Conservation (phyloP, 2,329 filamentous ascomycete genomes). For the Exserohilum rostratum region DNA sequence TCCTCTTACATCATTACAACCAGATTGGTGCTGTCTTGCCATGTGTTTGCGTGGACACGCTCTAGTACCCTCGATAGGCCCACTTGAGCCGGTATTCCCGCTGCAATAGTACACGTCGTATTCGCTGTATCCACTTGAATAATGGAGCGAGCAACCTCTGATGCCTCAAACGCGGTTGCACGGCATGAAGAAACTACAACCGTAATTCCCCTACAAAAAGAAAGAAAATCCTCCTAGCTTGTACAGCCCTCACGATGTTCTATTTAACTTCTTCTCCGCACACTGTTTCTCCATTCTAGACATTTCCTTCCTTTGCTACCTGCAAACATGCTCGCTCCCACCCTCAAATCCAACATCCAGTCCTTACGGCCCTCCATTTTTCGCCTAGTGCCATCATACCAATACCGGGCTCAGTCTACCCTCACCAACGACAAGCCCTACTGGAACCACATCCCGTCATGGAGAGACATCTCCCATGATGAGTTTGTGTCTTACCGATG, state of each 20-base stretch:
- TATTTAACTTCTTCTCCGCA: not conserved
- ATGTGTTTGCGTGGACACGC: not conserved
- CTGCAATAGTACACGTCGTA: not conserved
- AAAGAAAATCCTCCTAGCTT: not conserved
- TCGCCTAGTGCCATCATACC: not conserved
- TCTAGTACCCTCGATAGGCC: not conserved
- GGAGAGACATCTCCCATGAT: constrained; percentile 55
- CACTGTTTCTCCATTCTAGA: not conserved
- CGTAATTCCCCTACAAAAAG: not conserved
- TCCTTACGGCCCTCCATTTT: not conserved
- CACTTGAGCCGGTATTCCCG: constrained; percentile 1
- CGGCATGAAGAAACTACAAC: not conserved
- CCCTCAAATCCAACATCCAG: not conserved
- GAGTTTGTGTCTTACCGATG: constrained; percentile 62
- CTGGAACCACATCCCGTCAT: constrained; percentile 59
- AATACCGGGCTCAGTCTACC: constrained; percentile 18
- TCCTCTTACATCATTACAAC: not conserved
- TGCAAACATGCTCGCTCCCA: constrained; percentile 9
- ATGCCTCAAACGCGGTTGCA: not conserved
- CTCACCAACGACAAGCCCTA: constrained; percentile 44
- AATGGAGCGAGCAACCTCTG: not conserved
- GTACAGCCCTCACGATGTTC: not conserved
- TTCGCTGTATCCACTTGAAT: not conserved
- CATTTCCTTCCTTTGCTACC: not conserved
- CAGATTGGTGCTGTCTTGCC: not conserved